Base-by-base conservation (phyloP, 2,329 filamentous ascomycete genomes). In the Corniculantispora saksenae region DNA sequence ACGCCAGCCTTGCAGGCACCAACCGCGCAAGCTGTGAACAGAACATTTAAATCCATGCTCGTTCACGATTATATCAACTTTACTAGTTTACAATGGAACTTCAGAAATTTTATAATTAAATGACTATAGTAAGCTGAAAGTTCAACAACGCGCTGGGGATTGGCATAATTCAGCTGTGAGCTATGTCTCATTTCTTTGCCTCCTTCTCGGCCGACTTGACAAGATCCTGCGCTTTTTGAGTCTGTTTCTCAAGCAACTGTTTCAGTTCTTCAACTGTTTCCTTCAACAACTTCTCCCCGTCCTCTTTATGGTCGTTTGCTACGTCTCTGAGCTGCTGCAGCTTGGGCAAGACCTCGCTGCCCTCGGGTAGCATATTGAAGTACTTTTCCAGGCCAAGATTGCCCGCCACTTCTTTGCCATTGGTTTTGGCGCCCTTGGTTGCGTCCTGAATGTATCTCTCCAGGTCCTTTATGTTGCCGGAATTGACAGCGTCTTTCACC, bases 271-370 rank as follows among this genome's bases (percentile, higher is more conserved):
- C 83, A 57, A 91, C 80, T 0, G 90, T 89, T 73, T 91, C 88
- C 77, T 88, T 87, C 60, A 91, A 75, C 45, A 93, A 79, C 76
- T 87, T 84, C 80, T 92, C 85, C 2, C 89, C 89, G 75, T 93
- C 89, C 6, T 87, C 82, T 58, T 86, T 87, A 74, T 91, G 87
- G 79, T 91, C 87, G 70, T 89, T 81, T 0, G 87, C 88, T 17
- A 90, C 81, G 67, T 90, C 82, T 69, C 86, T 82, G 63, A 93
- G 75, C 70, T 91, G 83, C 71, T 86, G 80, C 62, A 93, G 74
- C 77, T 91, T 90, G 43, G 86, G 82, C 43, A 91, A 72, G 56
- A 93, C 85, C 75, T 90, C 84, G 51, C 83, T 81, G 0, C 87
- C 88, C 15, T 85, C 83, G 0, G 89, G 89, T 8, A 92, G 81